Percentiles rank a stretch among this genome's conserved stretches.
These are phyloP conservation scores for Moesziomyces antarcticus DNA, from an alignment of 1,284 basidiomycete genomes.

Conservation along the genomic window DNA sequence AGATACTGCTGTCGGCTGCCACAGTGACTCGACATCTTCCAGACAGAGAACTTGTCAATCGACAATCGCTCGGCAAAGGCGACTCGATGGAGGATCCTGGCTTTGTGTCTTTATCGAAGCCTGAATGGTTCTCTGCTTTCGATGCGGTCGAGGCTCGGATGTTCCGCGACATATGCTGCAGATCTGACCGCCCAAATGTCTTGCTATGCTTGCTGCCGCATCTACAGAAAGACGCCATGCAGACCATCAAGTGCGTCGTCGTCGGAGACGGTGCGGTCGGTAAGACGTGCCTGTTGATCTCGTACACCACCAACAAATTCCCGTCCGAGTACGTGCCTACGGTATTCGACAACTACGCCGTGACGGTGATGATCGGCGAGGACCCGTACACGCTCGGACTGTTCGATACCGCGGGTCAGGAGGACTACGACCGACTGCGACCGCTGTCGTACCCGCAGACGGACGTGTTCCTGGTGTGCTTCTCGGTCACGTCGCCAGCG, in stretches of 20 bases:
- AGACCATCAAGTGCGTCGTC: slow-evolving; percentile 81
- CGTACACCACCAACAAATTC: slow-evolving; percentile 93
- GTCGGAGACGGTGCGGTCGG: slow-evolving; percentile 99
- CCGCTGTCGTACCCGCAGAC: slow-evolving; percentile 99
- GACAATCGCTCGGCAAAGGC: too few species aligned
- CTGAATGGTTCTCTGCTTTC: too few species aligned
- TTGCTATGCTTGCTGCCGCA: background rate
- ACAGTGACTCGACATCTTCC: too few species aligned
- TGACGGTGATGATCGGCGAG: slow-evolving; percentile 99
- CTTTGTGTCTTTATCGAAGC: too few species aligned
- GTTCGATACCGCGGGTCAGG: slow-evolving; percentile 99
- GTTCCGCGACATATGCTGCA: background rate
- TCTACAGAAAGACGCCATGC: slow-evolving; percentile 50
- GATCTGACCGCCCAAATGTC: background rate
- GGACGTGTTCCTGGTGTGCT: slow-evolving; percentile 99
- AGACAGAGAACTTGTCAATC: too few species aligned
- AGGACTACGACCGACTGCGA: slow-evolving; percentile 98
- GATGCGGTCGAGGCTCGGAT: background rate
- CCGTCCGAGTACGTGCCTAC: slow-evolving; percentile 90
- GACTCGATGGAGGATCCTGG: too few species aligned
- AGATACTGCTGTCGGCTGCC: too few species aligned
- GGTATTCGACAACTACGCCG: slow-evolving; percentile 96
- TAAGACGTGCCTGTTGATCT: slow-evolving; percentile 99
- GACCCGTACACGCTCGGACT: slow-evolving; percentile 98
- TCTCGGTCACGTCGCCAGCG: slow-evolving; percentile 97